Evolutionary conservation across 1,139 yeast genomes (phyloP), one percentile per base, ranked within the genome.

Genomic region (Yamadazyma pseudoaaseri): DNA sequence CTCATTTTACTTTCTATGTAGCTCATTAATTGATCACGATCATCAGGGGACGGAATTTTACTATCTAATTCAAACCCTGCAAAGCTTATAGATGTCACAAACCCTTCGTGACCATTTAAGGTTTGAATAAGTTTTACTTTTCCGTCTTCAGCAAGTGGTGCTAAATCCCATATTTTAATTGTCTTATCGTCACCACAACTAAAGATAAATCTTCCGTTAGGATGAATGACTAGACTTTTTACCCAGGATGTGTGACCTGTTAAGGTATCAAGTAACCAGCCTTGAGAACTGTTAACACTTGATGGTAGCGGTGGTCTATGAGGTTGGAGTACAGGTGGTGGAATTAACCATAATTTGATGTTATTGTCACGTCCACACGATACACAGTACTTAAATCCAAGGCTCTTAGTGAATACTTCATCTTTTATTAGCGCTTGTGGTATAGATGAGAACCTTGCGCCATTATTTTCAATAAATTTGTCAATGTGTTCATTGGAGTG

Each of bases 211-310:
- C 77, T 69, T 0, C 95, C 95, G 46, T 76, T 79, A 1, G 95
- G 95, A 55, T 86, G 96, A 31, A 86, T 63, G 7, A 65, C 67
- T 12, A 87, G 51, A 8, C 80, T 73, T 42, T 85, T 77, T 1
- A 90, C 85, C 97, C 97, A 90, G 12, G 95, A 86, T 37, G 80
- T 79, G 57, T 90, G 97, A 1, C 95, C 97, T 10, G 58, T 52
- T 36, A 82, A 62, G 27, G 60, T 70, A 14, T 73, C 67, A 1
- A 89, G 54, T 21, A 76, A 61, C 55, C 73, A 73, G 2, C 86
- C 90, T 31, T 80, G 78, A 1, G 90, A 78, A 44, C 73, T 44
- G 61, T 62, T 69, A 17, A 56, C 47, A 25, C 54, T 53, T 0
- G 80, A 62, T 0, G 89, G 85, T 31, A 69, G 49, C 4, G 87